Evolutionary conservation across 768 basidiomycete genomes (phyloP), one percentile per base, ranked within the genome.

Genomic region (Boletus subparvulus): DNA sequence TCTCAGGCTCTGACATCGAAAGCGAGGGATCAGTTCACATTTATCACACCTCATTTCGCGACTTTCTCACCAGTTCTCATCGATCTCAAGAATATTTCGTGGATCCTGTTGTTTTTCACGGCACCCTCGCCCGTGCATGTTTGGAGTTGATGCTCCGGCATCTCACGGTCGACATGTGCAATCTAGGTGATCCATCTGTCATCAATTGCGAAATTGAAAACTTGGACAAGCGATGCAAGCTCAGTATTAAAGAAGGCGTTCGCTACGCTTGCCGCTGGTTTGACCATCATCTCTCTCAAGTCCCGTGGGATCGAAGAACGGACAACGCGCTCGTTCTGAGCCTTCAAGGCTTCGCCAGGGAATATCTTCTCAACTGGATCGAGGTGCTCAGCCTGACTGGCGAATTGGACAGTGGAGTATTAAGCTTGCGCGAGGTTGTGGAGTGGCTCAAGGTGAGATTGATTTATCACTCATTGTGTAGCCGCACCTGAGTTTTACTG

Each of bases 221-320:
- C 45, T n/a, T 65, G 24, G 43, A 49, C 28, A 41, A 58, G 33
- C 51, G 50, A 35, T 51, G 63, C 56, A 61, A 55, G 35, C 26
- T 44, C n/a, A 41, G 32, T 24, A 56, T 65, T 4, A 56, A 56
- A 39, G 59, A 56, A 16, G 63, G 59, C 4, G 49, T 64, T 33
- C 55, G 56, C 17, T 65, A 65, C 32, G 62, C 63, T 40, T 65
- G 63, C 28, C 63, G 63, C 24, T 61, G 62, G 59, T 65, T 64
- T 32, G 24, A 60, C n/a, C 50, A 55, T 11, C 63, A 65, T 50
- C 30, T 65, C 19, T 58, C 60, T 14, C 47, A 48, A 7, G 52
- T 65, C 16, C 55, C 54, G 26, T 52, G 53, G 43, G 52, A 58
- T 40, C 32, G 6, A 17, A 46, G 1, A 24, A 41, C 30, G 36